phyloP scores from a whole-genome alignment of 495 filamentous ascomycete genomes.

The Tuber magnatum region DNA sequence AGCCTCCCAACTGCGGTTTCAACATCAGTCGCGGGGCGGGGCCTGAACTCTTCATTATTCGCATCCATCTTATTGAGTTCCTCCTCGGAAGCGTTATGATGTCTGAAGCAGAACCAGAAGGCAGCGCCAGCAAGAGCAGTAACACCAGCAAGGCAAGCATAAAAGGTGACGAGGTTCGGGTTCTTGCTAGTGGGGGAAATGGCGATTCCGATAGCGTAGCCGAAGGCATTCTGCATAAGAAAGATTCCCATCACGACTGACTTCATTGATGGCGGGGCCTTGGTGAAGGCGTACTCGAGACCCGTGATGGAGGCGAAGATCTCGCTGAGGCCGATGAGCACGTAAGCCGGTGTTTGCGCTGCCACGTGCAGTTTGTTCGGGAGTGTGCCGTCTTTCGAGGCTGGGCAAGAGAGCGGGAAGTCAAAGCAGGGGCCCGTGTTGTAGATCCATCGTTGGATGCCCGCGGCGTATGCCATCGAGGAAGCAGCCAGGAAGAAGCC shows the following conservation, averaged over 20 bases:
- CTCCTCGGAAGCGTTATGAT: conserved; percentile 45
- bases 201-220: conserved; percentile 44
- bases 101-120: conserved; percentile 50
- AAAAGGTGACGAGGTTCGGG: conserved; percentile 51
- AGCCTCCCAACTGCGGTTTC: conserved; percentile 17
- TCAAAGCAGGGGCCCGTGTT: conserved; percentile 49
- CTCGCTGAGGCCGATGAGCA: conserved; percentile 45
- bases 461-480: conserved; percentile 49
- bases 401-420: conserved; percentile 46
- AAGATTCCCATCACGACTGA: conserved; percentile 44
- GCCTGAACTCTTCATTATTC: conserved; percentile 38
- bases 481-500: conserved; percentile 46
- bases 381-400: conserved; percentile 33
- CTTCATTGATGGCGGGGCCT: conserved; percentile 45
- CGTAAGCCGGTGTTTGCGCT: conserved; percentile 45
- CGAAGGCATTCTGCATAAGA: conserved; percentile 44
- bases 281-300: conserved; percentile 55
- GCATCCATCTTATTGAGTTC: conserved; percentile 43
- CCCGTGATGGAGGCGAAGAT: conserved; percentile 49
- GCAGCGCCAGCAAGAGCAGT: conserved; percentile 45
- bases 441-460: conserved; percentile 49
- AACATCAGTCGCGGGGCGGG: conserved; percentile 21
- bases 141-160: conserved; percentile 48
- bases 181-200: conserved; percentile 45
- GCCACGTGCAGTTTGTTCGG: conserved; percentile 45